Evolutionary conservation across 2,329 filamentous ascomycete genomes (phyloP).

Genomic region (Madurella mycetomatis): DNA sequence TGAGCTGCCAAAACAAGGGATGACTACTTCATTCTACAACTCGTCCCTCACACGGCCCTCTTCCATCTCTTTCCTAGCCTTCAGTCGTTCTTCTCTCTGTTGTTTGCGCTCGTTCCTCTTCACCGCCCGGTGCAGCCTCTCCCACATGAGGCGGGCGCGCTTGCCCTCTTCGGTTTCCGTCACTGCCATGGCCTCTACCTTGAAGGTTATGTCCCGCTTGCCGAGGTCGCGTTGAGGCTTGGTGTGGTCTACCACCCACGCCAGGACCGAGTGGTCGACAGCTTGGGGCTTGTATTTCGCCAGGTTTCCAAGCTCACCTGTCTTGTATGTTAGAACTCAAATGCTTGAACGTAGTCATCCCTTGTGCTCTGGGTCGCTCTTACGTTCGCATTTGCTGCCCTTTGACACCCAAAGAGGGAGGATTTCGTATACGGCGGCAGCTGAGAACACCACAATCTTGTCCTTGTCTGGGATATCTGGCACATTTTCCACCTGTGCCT

Average conservation of each 20-base stretch:
- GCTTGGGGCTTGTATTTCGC: conserved; percentile 28
- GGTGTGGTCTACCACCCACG: conserved; percentile 30
- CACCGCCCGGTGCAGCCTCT: conserved; percentile 26
- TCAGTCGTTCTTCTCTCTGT: conserved; percentile 24
- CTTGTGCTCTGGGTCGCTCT: conserved; percentile 4
- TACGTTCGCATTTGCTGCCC: conserved; percentile 35
- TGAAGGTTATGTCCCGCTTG: conserved; percentile 30
- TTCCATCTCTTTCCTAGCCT: conserved; percentile 20
- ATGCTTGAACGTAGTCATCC: neutral
- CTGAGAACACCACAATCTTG: conserved; percentile 40
- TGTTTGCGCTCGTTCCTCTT: conserved; percentile 24
- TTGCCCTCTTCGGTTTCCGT: conserved; percentile 27
- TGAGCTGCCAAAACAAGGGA: neutral
- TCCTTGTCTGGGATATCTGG: conserved; percentile 15
- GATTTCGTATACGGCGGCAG: conserved; percentile 40
- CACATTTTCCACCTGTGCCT: neutral
- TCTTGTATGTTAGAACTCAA: no score
- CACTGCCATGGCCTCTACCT: conserved; percentile 31
- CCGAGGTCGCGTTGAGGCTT: conserved; percentile 26
- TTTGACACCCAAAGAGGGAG: conserved; percentile 40
- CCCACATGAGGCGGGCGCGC: conserved; percentile 28
- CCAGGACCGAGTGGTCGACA: conserved; percentile 28
- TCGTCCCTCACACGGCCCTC: conserved; percentile 24
- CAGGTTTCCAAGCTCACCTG: conserved; percentile 28
- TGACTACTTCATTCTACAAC: conserved; percentile 12